Evolutionary conservation across 768 basidiomycete genomes (phyloP), one percentile per base, ranked within the genome.

Genomic region (Calocybe cyanea): DNA sequence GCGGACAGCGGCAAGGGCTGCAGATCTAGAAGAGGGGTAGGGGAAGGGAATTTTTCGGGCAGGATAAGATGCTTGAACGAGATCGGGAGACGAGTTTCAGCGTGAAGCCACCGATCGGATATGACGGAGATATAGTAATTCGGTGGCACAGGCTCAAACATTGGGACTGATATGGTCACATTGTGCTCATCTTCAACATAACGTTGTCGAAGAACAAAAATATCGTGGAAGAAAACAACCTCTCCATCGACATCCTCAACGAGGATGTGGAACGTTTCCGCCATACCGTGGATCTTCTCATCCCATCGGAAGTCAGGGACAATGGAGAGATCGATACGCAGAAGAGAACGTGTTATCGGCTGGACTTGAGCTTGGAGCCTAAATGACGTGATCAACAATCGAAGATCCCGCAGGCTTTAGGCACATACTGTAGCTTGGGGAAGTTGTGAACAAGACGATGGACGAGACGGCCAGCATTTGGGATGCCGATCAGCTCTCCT

Each of bases 251-350:
- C 92, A 56, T 99, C 95, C 63, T 97, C 94, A 19, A 98, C 92
- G 20, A 95, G 62, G 56, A 99, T 92, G 63, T 87, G 79, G 76
- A 99, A 99, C 0, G 87, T 83, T 65, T 98, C 92, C 0, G 91
- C 83, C 0, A 73, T 65, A 3, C 92, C 90, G 54, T 98, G 95
- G 5, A 93, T 80, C 63, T 91, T 91, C 57, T 92, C 90, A 30
- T 97, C 94, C 96, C 96, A 99, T 36, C 86, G 80, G 80, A 98
- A 99, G 61, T 98, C 96, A n/a, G 96, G 94, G 2, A 83, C 81
- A 60, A 99, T 94, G 2, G 91, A 92, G 13, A 99, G 68, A 53
- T 98, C 95, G 45, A 98, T 85, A 25, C 91, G 83, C 11, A 99
- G 77, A 11, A 98, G 80, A 0, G 92, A 89, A 8, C 94, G 85